Base-by-base conservation (phyloP, 129 eudicot species). In the Dittrichia graveolens region DNA sequence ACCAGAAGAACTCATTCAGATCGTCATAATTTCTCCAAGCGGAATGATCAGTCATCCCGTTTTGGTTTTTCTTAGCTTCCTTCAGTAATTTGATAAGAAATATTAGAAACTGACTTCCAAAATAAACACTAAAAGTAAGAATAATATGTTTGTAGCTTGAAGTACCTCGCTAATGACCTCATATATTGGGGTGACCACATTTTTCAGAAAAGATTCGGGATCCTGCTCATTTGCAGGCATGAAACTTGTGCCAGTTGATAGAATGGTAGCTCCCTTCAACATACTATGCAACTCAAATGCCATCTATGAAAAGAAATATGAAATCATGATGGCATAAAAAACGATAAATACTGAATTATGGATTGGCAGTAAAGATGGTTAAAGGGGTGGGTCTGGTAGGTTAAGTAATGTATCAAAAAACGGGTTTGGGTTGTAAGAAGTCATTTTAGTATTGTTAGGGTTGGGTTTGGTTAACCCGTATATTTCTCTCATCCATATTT, bases 21-120 rank as follows among this genome's bases (percentile, higher is more conserved):
- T 95, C 99, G 37, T 95, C 99, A 65, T 95, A 95, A 74, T 95
- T 95, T 88, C 99, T 90, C 99, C 99, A 95, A 5, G 84, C 81
- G 15, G 99, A 91, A 85, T 95, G 93, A 72, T 95, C 96, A 35
- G 97, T 79, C 60, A 88, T 90, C 59, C 97, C 99, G 54, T 87
- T 82, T 74, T 81, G 78, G 83, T 83, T 95, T 77, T 95, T 88
- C 86, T 75, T 71, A 75, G 97, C 97, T 91, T 95, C 99, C 99
- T 95, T 81, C 84, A 85, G 75, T 90, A 67, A 40, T 67, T 74
- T 65, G 60, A 31, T 43, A 53, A 47, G 13, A 59, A 73, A 77
- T 45, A 42, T 79, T 49, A 81, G 83, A 69, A 78, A 61, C 62
- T 46, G 65, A 65, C 46, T 15, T 1, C 66, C 66, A 41, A 49